These are phyloP conservation scores for Toxoplasma gondii DNA, from an alignment of 169 alveolate species.

Conservation along the genomic window DNA sequence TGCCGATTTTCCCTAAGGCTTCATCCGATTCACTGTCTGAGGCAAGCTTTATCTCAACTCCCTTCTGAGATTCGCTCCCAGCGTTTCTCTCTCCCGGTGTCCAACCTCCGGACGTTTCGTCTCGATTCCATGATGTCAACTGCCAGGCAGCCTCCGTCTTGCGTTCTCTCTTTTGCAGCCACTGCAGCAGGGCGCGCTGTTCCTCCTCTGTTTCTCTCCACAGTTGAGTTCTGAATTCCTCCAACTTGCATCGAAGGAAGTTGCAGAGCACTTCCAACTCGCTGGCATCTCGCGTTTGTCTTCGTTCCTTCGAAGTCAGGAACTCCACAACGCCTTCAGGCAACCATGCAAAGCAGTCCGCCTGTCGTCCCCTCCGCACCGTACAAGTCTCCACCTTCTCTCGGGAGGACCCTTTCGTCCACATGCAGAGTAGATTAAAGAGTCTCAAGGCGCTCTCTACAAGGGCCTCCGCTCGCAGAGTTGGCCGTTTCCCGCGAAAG, in stretches of 20 bases:
- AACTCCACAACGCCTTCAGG: background rate
- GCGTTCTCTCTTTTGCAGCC: background rate
- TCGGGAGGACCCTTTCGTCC: background rate
- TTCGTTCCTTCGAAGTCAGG: background rate
- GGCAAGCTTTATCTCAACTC: too few relatives aligned
- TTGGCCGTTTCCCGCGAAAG: background rate
- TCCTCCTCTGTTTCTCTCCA: background rate
- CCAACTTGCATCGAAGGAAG: background rate
- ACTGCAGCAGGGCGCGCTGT: background rate
- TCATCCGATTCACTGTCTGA: too few relatives aligned
- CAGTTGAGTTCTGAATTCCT: background rate
- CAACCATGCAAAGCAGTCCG: background rate
- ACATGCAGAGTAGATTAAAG: background rate
- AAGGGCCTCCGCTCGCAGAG: background rate
- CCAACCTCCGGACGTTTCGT: too few relatives aligned
- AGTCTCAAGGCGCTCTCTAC: background rate
- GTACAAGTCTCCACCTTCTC: background rate
- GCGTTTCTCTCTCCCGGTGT: too few relatives aligned
- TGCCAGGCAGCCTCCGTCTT: background rate
- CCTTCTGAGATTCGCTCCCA: too few relatives aligned
- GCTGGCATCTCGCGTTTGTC: background rate
- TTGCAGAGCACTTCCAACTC: background rate
- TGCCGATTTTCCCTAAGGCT: too few relatives aligned
- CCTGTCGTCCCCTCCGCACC: background rate
- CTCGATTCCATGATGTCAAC: background rate